Base-by-base conservation (phyloP, 2,329 filamentous ascomycete genomes). In the Fusarium musae region DNA sequence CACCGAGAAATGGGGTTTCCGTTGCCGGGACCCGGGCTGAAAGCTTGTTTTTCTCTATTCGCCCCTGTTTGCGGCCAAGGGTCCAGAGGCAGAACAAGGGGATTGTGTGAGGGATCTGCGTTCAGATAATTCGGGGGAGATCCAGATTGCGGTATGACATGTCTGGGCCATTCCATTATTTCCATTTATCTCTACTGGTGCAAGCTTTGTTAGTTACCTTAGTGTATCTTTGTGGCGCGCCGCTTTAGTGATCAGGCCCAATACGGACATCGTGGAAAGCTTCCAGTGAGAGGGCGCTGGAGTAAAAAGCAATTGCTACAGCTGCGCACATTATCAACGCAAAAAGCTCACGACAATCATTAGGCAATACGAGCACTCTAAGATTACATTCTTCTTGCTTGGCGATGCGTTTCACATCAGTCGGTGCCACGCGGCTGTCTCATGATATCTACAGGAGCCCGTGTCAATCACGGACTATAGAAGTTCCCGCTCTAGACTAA, bases 281-380 rank as follows among this genome's bases (percentile, higher is more conserved):
- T 16, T 37, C 12, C 9, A 28, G 23, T 21, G 13, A 21, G 3
- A 53, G 9, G 19, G 49, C 12, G 4, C 13, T 21, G 10, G 4
- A 6, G 6, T 12, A 3, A 2, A 16, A 10, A 23, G 3, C 3
- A 28, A 26, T 37, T 28, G 17, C 9, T 6, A 2, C 3, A 13
- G 8, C 21, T 19, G 30, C 16, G 11, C 30, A 34, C 5, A 19
- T 34, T 19, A 23, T 19, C 30, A 19, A 9, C 6, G 5, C 3
- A 50, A 4, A 9, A 5, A 17, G 5, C 2, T 17, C 8, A 2
- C 4, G 3, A 6, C 5, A 3, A 23, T 32, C 8, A 4, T 17
- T 12, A 7, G 21, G 6, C n/a, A 3, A 15, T 30, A 13, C 13
- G 6, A 2, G 4, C 13, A 16, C 6, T n/a, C 3, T 11, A 4